A percentile compares a stretch with the other conserved stretches of the same genome.
Evolutionary conservation across 345 rosid genomes (phyloP).

Genomic region (Heritiera littoralis): DNA sequence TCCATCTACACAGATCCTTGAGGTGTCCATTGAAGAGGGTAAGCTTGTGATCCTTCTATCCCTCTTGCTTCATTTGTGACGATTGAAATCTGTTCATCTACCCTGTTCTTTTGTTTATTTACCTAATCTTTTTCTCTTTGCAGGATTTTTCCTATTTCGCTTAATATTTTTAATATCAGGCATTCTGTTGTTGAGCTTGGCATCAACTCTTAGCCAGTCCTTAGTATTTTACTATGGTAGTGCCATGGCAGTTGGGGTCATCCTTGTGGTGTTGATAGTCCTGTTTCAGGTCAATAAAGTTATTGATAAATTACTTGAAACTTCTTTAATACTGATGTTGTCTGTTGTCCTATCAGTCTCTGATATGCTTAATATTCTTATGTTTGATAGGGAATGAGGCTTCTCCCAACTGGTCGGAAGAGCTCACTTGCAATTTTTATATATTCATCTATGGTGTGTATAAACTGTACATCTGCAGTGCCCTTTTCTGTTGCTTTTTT

Average conservation of each 20-base stretch:
- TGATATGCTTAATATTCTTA: constrained; percentile 2
- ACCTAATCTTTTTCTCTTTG: constrained; percentile 24
- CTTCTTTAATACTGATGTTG: neutral
- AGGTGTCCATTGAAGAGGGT: constrained; percentile 75
- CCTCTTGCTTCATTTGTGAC: constrained; percentile 8
- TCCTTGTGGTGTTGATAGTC: constrained; percentile 80
- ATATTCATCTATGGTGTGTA: constrained; percentile 77
- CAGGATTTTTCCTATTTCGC: constrained; percentile 70
- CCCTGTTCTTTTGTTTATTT: constrained; percentile 13
- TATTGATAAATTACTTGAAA: neutral
- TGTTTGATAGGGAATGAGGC: constrained; percentile 82
- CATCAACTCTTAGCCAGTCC: constrained; percentile 73
- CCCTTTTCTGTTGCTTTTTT: neutral
- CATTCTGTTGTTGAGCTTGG: constrained; percentile 56
- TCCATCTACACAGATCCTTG: constrained; percentile 44
- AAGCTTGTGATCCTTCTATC: constrained; percentile 6
- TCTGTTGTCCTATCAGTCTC: neutral
- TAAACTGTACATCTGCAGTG: neutral
- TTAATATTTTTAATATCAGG: constrained; percentile 63
- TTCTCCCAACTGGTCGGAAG: constrained; percentile 82
- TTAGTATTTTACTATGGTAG: constrained; percentile 83
- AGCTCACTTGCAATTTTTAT: constrained; percentile 78
- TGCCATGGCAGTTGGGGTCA: constrained; percentile 85
- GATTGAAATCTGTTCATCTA: constrained; percentile 17
- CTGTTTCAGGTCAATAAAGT: constrained; percentile 73